Percentiles rank a stretch among this genome's conserved stretches.
phyloP scores from a whole-genome alignment of 164 flowering plant genomes.

The Hamamelis virginiana region DNA sequence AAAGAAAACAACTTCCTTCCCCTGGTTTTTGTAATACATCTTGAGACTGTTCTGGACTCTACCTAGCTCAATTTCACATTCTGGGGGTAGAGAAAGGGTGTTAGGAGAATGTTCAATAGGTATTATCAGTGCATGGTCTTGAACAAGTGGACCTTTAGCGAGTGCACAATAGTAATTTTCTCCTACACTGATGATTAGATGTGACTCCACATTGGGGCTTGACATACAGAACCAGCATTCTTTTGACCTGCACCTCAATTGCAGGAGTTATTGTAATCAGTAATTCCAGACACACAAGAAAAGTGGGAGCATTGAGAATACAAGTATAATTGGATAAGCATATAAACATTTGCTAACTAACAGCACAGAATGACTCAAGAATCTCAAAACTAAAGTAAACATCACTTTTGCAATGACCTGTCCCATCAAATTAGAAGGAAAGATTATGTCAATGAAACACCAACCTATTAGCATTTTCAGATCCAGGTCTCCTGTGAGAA shows the following conservation, averaged over 20 bases:
- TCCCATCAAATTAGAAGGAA: neutral
- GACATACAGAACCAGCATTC: slow-evolving; percentile 98
- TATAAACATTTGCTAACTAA: neutral
- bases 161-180: slow-evolving; percentile 80
- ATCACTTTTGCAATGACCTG: neutral
- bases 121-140: slow-evolving; percentile 75
- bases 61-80: slow-evolving; percentile 56
- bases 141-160: slow-evolving; percentile 84
- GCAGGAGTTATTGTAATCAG: neutral
- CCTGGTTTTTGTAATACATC: slow-evolving; percentile 58
- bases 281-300: neutral
- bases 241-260: slow-evolving; percentile 55
- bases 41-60: slow-evolving; percentile 58
- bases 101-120: slow-evolving; percentile 80
- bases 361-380: neutral
- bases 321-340: neutral
- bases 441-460: slow-evolving; percentile 8
- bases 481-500: slow-evolving; percentile 35
- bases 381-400: neutral
- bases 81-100: slow-evolving; percentile 53
- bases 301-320: neutral
- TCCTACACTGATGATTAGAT: slow-evolving; percentile 74
- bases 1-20: slow-evolving; percentile 76
- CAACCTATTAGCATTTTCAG: slow-evolving; percentile 57
- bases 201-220: slow-evolving; percentile 85